These are phyloP conservation scores for Beta corolliflora DNA, from an alignment of 179 eudicot genomes.

Conservation along the genomic window DNA sequence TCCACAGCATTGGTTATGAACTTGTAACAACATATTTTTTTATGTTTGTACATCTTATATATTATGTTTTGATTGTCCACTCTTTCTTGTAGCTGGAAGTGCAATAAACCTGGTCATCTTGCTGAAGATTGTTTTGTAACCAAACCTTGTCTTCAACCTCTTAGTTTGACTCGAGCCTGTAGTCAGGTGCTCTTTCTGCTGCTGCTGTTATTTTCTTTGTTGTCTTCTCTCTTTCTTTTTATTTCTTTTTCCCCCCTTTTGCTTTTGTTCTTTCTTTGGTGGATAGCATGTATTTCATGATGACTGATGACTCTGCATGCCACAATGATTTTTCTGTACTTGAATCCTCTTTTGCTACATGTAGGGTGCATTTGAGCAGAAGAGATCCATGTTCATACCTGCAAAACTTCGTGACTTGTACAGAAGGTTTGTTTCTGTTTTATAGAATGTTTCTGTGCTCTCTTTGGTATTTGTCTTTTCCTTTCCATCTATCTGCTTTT, in stretches of 20 bases:
- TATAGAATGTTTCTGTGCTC: neutral
- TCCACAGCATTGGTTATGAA: neutral
- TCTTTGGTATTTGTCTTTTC: neutral
- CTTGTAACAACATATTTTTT: neutral
- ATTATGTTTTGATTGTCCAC: slow-evolving; percentile 7
- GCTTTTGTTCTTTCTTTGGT: neutral
- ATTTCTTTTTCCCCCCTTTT: neutral
- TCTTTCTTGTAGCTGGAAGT: slow-evolving; percentile 60
- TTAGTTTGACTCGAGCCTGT: slow-evolving; percentile 25
- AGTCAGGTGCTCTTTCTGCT: slow-evolving; percentile 41
- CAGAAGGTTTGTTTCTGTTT: slow-evolving; percentile 51
- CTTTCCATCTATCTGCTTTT: neutral
- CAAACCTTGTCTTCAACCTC: slow-evolving; percentile 37
- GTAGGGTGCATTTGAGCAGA: slow-evolving; percentile 44
- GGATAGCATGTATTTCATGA: neutral
- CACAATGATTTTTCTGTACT: neutral
- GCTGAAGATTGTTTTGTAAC: slow-evolving; percentile 69
- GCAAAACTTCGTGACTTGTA: slow-evolving; percentile 68
- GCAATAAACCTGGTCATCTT: slow-evolving; percentile 85
- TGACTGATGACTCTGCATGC: neutral
- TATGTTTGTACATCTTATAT: neutral
- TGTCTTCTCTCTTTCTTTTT: neutral
- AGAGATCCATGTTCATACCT: slow-evolving; percentile 38
- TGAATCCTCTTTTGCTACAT: slow-evolving; percentile 10
- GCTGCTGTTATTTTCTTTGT: neutral